Conservation (phyloP, 345 rosid genomes). For the Rhodamnia rubescens region DNA sequence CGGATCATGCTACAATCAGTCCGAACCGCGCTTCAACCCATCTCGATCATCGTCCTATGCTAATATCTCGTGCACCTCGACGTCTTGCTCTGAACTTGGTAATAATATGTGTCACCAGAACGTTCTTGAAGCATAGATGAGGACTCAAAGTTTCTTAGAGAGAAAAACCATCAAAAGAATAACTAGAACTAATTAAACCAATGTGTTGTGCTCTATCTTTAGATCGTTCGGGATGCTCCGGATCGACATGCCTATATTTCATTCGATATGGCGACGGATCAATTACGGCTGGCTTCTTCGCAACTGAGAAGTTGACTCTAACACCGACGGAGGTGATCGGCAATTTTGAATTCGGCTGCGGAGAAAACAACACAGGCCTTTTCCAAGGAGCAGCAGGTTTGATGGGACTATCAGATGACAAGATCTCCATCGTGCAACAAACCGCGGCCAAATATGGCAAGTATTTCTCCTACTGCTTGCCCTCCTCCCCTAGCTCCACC, state of each 20-base stretch:
- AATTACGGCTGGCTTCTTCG: not conserved
- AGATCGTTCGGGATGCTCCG: slow-evolving; percentile 2
- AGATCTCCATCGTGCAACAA: slow-evolving; percentile 8
- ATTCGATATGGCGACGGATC: slow-evolving; percentile 8
- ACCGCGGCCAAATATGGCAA: slow-evolving; percentile 6
- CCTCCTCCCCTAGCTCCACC: slow-evolving; percentile 6
- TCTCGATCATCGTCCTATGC: slow-evolving; percentile 5
- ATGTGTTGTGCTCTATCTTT: not conserved
- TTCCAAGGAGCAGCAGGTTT: not conserved
- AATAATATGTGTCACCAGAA: not conserved
- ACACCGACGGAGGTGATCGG: not conserved
- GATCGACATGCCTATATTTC: slow-evolving; percentile 5
- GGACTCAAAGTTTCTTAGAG: not conserved
- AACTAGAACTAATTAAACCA: not conserved
- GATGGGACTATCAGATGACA: not conserved
- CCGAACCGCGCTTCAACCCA: slow-evolving; percentile 7
- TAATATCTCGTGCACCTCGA: slow-evolving; percentile 1
- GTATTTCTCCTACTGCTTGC: slow-evolving; percentile 21
- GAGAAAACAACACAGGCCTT: slow-evolving; percentile 5
- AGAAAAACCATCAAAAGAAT: not conserved
- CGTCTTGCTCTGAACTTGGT: not conserved
- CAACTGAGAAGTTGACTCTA: not conserved
- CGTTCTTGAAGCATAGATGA: not conserved
- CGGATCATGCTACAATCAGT: slow-evolving; percentile 5
- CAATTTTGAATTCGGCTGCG: slow-evolving; percentile 18